Evolutionary conservation across 768 basidiomycete species (phyloP).

Genomic region (Astraeus odoratus): DNA sequence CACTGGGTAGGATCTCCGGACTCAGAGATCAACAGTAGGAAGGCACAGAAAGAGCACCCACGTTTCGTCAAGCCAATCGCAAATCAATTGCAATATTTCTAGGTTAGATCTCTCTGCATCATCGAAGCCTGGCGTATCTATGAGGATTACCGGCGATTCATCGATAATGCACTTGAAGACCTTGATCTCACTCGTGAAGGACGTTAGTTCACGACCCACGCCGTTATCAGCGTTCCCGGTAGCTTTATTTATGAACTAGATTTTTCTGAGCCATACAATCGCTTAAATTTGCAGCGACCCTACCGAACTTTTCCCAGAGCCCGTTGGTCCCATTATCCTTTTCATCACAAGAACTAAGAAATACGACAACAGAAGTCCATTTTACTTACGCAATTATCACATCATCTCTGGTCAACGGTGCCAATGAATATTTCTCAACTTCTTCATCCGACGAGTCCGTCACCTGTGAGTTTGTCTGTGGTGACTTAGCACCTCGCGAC

Average conservation of each 20-base stretch:
- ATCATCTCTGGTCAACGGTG: not conserved
- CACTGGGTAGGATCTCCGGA: slow-evolving; percentile 2
- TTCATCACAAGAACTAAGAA: too few species aligned
- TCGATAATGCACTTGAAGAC: slow-evolving; percentile 1
- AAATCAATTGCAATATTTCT: slow-evolving; percentile 38
- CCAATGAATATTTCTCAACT: too few species aligned
- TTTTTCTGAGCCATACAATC: too few species aligned
- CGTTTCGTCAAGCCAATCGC: slow-evolving; percentile 13
- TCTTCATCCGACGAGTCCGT: too few species aligned
- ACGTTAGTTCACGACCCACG: slow-evolving; percentile 6
- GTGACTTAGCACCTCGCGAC: too few species aligned
- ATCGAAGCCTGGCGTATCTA: slow-evolving; percentile 53
- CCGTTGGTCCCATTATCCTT: slow-evolving; percentile 17
- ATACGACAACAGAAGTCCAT: too few species aligned
- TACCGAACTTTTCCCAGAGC: slow-evolving; percentile 20
- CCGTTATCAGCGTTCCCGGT: slow-evolving; percentile 1
- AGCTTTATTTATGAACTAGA: slow-evolving; percentile 9
- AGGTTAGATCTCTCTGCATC: slow-evolving; percentile 38
- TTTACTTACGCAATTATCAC: slow-evolving; percentile 12
- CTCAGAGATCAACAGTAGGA: not conserved
- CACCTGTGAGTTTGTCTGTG: too few species aligned
- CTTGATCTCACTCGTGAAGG: slow-evolving; percentile 7
- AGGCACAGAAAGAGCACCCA: not conserved
- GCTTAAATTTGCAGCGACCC: not conserved
- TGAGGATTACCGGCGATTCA: slow-evolving; percentile 31